Evolutionary conservation across 2,329 filamentous ascomycete species (phyloP).

Genomic region (Colletotrichum liaoningense): DNA sequence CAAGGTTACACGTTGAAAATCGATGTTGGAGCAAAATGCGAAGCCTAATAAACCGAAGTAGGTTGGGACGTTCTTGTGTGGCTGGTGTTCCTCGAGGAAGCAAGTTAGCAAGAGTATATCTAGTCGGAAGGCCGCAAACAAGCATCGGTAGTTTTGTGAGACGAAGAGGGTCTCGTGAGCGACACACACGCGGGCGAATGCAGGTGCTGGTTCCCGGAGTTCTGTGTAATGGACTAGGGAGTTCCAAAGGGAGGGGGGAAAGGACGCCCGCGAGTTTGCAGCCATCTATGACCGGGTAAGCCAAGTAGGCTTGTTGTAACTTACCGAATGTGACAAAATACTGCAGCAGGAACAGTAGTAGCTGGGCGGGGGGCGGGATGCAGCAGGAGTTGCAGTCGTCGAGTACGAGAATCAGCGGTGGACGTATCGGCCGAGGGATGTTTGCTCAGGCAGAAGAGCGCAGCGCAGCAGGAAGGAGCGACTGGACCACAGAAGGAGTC

Average conservation of each 20-base stretch:
- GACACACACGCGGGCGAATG: slow-evolving; percentile 29
- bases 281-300: background rate
- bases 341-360: background rate
- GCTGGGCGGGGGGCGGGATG: slow-evolving; percentile 5
- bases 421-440: slow-evolving; percentile 17
- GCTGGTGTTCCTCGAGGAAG: slow-evolving; percentile 10
- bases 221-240: slow-evolving; percentile 11
- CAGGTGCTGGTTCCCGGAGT: slow-evolving; percentile 23
- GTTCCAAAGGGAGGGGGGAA: background rate
- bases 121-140: slow-evolving; percentile 24
- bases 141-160: slow-evolving; percentile 19
- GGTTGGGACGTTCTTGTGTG: background rate
- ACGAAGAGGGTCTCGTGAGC: slow-evolving; percentile 31
- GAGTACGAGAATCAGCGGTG: slow-evolving; percentile 14
- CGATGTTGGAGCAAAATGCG: background rate
- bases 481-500: slow-evolving; percentile 34
- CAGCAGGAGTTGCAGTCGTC: slow-evolving; percentile 22
- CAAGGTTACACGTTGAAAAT: slow-evolving; percentile 19
- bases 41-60: background rate
- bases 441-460: slow-evolving; percentile 19
- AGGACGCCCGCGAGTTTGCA: slow-evolving; percentile 11
- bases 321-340: slow-evolving; percentile 15
- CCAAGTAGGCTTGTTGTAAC: slow-evolving; percentile 20
- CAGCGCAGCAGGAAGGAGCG: slow-evolving; percentile 25
- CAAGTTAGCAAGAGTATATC: slow-evolving; percentile 35